Base-by-base conservation (phyloP, 2,329 filamentous ascomycete genomes). In the Neopestalotiopsis sp. region DNA sequence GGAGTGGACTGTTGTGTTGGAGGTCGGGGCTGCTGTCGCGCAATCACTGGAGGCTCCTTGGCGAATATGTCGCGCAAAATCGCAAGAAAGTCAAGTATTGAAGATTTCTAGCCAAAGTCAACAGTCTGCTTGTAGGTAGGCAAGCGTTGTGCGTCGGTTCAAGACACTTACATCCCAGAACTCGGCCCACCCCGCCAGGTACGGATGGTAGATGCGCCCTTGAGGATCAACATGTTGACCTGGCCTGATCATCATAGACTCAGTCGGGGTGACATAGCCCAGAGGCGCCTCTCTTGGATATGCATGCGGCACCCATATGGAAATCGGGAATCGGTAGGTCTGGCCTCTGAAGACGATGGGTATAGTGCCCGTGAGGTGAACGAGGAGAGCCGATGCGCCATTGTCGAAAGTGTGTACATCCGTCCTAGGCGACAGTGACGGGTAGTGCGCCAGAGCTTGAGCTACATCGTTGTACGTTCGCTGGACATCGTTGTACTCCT, bases 381-480 rank as follows among this genome's bases (percentile, higher is more conserved):
- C 86, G 67, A 99, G 91, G 38, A 99, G 89, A 64, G 94, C 93
- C 13, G 94, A 95, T 72, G 88, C 85, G 76, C 96, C 96, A 85
- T 93, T 93, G 74, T 97, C 92, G 79, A 95, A 97, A 68, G 95
- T 98, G 82, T 98, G 97, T 65, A 98, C 95, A 80, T 98, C 95
- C 70, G 96, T 99, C 74, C 93, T 90, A 32, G 95, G 94, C 9
- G 91, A 88, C 28, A 99, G 86, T 2, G 93, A 92, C 7, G 94
- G 90, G 77, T 94, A 94, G 74, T 92, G 89, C 40, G 92, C 88
- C 66, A 99, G 89, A 34, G 91, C 89, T 77, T 94, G 92, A 71
- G 93, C 95, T 74, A 97, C 91, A 81, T 98, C 95, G 79, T 92
- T 92, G 83, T 98, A 98, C 67, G 95, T 94, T 71, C 94, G 92